phyloP scores from a whole-genome alignment of 331 rosid species.

The Arachis monticola region DNA sequence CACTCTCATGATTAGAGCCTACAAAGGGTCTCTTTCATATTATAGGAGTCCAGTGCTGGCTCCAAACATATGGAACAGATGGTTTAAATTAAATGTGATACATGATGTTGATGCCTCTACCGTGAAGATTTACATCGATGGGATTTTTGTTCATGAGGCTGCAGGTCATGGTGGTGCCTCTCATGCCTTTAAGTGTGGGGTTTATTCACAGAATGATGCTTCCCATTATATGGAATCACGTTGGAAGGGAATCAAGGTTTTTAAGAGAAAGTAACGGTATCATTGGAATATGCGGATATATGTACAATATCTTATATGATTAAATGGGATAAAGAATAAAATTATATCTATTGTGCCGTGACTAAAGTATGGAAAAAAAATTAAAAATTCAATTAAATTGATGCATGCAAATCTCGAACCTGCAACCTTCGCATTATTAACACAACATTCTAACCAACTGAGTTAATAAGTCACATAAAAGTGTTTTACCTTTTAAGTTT shows the following conservation, averaged over 20 bases:
- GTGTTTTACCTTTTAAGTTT: no score
- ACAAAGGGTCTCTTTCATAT: slow-evolving; percentile 46
- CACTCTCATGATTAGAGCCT: slow-evolving; percentile 47
- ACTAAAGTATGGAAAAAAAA: no score
- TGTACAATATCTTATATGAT: not conserved
- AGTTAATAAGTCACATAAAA: slow-evolving; percentile 66
- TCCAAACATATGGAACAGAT: slow-evolving; percentile 33
- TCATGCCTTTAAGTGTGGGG: slow-evolving; percentile 50
- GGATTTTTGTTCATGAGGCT: slow-evolving; percentile 28
- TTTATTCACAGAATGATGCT: slow-evolving; percentile 39
- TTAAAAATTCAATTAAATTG: no score
- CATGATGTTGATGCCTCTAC: slow-evolving; percentile 47
- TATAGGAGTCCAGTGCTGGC: slow-evolving; percentile 34
- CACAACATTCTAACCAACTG: slow-evolving; percentile 92
- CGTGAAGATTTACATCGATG: slow-evolving; percentile 45
- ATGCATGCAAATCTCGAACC: slow-evolving; percentile 82
- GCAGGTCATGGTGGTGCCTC: slow-evolving; percentile 42
- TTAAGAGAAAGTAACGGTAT: not conserved
- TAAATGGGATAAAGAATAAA: not conserved
- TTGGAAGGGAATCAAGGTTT: slow-evolving; percentile 51
- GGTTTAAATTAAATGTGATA: slow-evolving; percentile 53
- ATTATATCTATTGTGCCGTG: not conserved
- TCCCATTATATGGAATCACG: slow-evolving; percentile 50
- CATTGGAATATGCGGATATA: not conserved
- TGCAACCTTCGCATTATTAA: slow-evolving; percentile 87